These are phyloP conservation scores for Aspergillus sp. DNA, from an alignment of 2,329 filamentous ascomycete species.

Conservation along the genomic window DNA sequence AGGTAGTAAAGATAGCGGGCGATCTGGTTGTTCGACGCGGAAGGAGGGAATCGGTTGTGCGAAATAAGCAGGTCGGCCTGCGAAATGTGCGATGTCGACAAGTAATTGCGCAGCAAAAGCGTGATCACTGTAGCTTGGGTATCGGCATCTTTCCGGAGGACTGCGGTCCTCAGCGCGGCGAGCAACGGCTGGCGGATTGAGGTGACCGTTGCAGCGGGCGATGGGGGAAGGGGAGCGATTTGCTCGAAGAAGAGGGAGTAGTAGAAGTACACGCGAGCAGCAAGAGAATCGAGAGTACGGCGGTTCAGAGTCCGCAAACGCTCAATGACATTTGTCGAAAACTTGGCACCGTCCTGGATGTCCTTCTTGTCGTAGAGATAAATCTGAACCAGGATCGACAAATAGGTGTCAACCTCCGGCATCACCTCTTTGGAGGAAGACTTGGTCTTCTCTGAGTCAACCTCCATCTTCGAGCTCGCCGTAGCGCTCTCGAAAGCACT, in stretches of 20 bases:
- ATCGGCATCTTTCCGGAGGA: constrained; percentile 92
- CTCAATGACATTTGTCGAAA: constrained; percentile 78
- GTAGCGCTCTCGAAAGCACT: constrained; percentile 58
- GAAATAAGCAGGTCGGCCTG: constrained; percentile 94
- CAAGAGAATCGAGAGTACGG: constrained; percentile 86
- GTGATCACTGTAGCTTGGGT: constrained; percentile 97
- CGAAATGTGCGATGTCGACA: constrained; percentile 91
- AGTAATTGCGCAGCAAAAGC: constrained; percentile 89
- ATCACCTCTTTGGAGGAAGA: constrained; percentile 66
- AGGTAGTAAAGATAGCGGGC: constrained; percentile 97
- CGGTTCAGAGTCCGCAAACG: constrained; percentile 86
- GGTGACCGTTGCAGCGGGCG: constrained; percentile 80
- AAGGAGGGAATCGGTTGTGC: constrained; percentile 90
- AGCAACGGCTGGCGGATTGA: constrained; percentile 81
- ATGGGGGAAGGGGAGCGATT: constrained; percentile 79
- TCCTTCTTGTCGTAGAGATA: constrained; percentile 82
- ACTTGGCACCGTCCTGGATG: constrained; percentile 72
- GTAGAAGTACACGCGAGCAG: constrained; percentile 97
- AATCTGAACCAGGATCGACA: constrained; percentile 81
- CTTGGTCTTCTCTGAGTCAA: constrained; percentile 66
- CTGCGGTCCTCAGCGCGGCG: constrained; percentile 86
- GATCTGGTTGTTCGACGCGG: constrained; percentile 96
- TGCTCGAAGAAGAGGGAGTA: constrained; percentile 94
- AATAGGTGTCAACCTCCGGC: constrained; percentile 83
- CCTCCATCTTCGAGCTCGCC: constrained; percentile 64